Evolutionary conservation across 768 basidiomycete species (phyloP).

Genomic region (Rhizopogon vulgaris): DNA sequence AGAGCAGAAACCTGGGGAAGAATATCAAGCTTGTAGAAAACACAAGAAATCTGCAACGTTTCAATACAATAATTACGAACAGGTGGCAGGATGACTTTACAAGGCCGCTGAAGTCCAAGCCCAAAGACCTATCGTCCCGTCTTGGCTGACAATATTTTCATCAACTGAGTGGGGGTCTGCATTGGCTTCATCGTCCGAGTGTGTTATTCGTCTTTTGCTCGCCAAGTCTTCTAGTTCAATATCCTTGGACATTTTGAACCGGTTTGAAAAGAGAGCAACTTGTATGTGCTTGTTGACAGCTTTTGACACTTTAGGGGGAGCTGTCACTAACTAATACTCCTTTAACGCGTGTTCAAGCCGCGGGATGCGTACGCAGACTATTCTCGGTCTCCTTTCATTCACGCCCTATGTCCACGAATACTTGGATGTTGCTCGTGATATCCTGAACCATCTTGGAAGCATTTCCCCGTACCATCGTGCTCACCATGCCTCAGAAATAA

Average conservation of each 20-base stretch:
- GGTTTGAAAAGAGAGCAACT: neutral
- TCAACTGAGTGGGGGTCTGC: slow-evolving; percentile 3
- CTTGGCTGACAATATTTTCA: slow-evolving; percentile 11
- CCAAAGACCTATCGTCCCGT: slow-evolving; percentile 30
- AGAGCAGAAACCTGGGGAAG: slow-evolving; percentile 63
- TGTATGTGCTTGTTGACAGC: too few species aligned
- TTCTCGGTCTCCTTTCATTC: neutral
- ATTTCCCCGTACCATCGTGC: slow-evolving; percentile 32
- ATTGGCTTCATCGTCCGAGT: slow-evolving; percentile 9
- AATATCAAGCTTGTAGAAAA: slow-evolving; percentile 36
- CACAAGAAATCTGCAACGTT: slow-evolving; percentile 24
- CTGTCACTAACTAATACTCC: too few species aligned
- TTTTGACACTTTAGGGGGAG: too few species aligned
- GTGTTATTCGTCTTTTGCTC: slow-evolving; percentile 1
- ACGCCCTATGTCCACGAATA: slow-evolving; percentile 14
- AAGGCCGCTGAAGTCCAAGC: slow-evolving; percentile 28
- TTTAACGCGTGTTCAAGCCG: neutral
- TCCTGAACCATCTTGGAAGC: slow-evolving; percentile 22
- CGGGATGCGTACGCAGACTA: neutral
- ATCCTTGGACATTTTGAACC: slow-evolving; percentile 21
- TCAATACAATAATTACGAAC: neutral
- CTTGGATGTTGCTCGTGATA: neutral
- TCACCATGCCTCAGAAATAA: slow-evolving; percentile 20
- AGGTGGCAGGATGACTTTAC: neutral
- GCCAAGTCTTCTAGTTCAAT: slow-evolving; percentile 38